Evolutionary conservation across 1,139 yeast genomes (phyloP).

Genomic region (Candida smagusa): DNA sequence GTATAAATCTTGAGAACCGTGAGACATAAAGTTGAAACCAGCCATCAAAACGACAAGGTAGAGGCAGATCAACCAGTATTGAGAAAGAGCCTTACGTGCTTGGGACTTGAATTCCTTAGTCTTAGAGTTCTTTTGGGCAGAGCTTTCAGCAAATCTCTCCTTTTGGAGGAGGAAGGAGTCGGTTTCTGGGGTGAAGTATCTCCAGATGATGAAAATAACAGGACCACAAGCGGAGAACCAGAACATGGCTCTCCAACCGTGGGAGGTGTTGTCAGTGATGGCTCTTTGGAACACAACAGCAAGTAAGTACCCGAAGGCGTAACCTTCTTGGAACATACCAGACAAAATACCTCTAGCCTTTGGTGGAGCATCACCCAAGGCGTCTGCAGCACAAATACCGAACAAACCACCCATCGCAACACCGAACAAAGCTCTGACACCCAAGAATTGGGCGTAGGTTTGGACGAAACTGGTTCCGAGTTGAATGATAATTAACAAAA

Average conservation of each 20-base stretch:
- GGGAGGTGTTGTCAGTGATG: slow-evolving; percentile 44
- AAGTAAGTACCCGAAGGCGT: slow-evolving; percentile 65
- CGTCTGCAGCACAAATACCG: slow-evolving; percentile 65
- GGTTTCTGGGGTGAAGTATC: slow-evolving; percentile 52
- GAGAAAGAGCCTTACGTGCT: slow-evolving; percentile 5
- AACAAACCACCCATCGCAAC: slow-evolving; percentile 69
- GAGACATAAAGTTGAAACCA: slow-evolving; percentile 51
- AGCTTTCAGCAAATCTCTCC: slow-evolving; percentile 10
- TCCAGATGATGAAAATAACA: slow-evolving; percentile 51
- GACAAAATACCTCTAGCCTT: slow-evolving; percentile 61
- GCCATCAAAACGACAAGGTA: slow-evolving; percentile 46
- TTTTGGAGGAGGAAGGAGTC: slow-evolving; percentile 38
- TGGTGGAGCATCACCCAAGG: slow-evolving; percentile 62
- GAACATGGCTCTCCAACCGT: slow-evolving; percentile 72
- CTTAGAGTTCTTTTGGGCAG: slow-evolving; percentile 1
- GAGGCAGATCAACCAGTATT: slow-evolving; percentile 35
- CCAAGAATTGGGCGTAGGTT: slow-evolving; percentile 62
- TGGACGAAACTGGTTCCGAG: slow-evolving; percentile 70
- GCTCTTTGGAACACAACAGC: slow-evolving; percentile 67
- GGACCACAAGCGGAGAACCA: slow-evolving; percentile 80
- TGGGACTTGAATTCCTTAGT: slow-evolving; percentile 26
- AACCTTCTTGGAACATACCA: slow-evolving; percentile 70
- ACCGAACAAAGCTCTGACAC: slow-evolving; percentile 67
- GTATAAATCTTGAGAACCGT: slow-evolving; percentile 53
- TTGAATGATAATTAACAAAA: slow-evolving; percentile 55